These are phyloP conservation scores for Saccharum spontaneum DNA, from an alignment of 176 grass and related monocot genomes.

Conservation along the genomic window DNA sequence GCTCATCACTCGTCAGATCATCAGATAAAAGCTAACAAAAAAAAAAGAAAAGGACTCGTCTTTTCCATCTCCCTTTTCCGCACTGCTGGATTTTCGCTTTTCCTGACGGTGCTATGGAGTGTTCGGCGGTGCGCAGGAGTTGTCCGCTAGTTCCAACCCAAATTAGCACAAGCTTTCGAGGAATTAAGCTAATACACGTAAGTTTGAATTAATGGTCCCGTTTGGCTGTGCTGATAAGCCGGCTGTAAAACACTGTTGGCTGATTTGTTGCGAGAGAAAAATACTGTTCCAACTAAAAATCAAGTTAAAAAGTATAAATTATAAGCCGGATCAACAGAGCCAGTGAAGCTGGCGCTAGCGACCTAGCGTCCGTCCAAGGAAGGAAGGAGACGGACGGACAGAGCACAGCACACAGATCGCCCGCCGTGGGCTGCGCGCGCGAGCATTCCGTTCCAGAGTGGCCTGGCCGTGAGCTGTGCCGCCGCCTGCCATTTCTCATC, in stretches of 20 bases:
- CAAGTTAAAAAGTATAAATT: no score
- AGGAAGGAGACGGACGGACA: neutral
- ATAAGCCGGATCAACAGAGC: no score
- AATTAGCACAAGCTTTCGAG: neutral
- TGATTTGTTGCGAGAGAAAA: no score
- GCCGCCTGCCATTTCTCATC: neutral
- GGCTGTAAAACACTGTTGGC: no score
- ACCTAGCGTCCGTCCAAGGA: neutral
- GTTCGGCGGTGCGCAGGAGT: neutral
- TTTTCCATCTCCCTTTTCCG: neutral
- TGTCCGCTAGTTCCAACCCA: conserved; percentile 23
- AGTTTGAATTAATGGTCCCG: no score
- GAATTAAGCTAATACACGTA: no score
- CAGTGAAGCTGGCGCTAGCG: neutral
- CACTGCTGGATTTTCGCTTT: neutral
- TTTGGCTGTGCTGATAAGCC: no score
- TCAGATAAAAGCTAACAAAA: neutral
- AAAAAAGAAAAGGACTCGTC: neutral
- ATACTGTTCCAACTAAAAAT: no score
- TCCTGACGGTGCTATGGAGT: neutral
- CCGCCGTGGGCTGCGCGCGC: no score
- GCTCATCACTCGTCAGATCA: neutral
- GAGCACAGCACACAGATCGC: neutral
- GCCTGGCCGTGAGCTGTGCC: conserved; percentile 9
- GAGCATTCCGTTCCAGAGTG: neutral